These are phyloP conservation scores for Haplographium delicatum DNA, from an alignment of 495 filamentous ascomycete genomes.

Conservation along the genomic window DNA sequence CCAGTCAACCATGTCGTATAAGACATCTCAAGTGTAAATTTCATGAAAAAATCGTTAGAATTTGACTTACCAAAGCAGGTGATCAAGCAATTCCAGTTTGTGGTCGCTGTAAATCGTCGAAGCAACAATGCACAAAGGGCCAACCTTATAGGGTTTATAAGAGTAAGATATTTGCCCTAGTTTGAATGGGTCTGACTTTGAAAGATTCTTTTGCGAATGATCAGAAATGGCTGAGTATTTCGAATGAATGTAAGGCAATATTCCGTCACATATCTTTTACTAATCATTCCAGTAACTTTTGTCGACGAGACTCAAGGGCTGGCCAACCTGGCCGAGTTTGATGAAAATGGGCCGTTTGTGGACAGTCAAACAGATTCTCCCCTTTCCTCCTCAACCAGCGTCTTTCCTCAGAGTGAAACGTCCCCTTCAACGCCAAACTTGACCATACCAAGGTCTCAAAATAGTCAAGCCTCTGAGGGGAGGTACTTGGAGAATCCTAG, in stretches of 20 bases:
- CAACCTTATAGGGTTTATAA: constrained; percentile 17
- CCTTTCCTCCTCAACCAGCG: background rate
- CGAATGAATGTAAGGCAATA: constrained; percentile 18
- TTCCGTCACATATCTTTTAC: background rate
- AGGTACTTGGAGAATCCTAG: no score
- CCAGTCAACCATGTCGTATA: constrained; percentile 18
- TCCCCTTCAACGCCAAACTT: no score
- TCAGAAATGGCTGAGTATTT: constrained; percentile 19
- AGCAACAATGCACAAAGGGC: constrained; percentile 15
- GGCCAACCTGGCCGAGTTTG: background rate
- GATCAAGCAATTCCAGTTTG: constrained; percentile 19
- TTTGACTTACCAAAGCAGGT: constrained; percentile 5
- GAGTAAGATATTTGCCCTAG: constrained; percentile 3
- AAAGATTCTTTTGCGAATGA: constrained; percentile 15
- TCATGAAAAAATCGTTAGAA: background rate
- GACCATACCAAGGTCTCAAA: no score
- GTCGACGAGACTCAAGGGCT: constrained; percentile 20
- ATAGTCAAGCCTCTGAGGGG: no score
- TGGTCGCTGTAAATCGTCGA: constrained; percentile 16
- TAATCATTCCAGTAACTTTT: constrained; percentile 16
- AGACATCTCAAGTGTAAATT: constrained; percentile 21
- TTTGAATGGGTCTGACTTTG: constrained; percentile 1
- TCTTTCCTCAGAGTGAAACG: background rate
- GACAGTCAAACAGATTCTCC: background rate
- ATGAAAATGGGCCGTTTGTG: background rate